Base-by-base conservation (phyloP, 768 basidiomycete species). In the Polyporus arcularius region DNA sequence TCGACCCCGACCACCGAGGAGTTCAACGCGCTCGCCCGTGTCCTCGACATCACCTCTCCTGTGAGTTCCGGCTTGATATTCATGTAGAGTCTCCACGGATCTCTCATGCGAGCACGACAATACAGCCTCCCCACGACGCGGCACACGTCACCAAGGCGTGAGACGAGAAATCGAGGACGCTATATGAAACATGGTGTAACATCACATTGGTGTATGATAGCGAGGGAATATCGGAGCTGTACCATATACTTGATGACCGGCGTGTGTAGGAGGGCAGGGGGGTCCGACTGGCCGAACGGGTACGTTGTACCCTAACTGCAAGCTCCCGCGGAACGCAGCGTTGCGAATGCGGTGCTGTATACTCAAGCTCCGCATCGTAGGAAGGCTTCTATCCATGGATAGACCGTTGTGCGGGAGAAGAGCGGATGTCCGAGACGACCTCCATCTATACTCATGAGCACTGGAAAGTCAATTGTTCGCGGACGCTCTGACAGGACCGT, bases 1-100 rank as follows among this genome's bases (percentile, higher is more conserved):
- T 31, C 54, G 9, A 59, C 53, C 26, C 66, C 71, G 12, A 70
- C 71, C 41, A 59, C 59, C 12, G 66, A 43, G n/a, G 71, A 72
- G 62, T 72, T 72, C 68, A 62, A 70, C 60, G 66, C 69, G 18
- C 68, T 72, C 53, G 71, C 71, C 32, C 57, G 40, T 6, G 68
- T 57, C 47, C 63, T 72, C 39, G 69, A 65, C 61, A 72, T 72
- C 59, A 72, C 62, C 46, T 49, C 63, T 11, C 39, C 63, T 9
- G 71, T 72, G 48, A 51, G 71, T 64, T 3, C 0, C 12, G 15
- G 8, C 40, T 2, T n/a, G 30, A 31, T 3, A 1, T 21, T 10
- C 35, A 41, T 18, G 10, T 15, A n/a, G 4, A 18, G 38, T 2
- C 7, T 51, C 35, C 4, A 39, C 4, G 5, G 16, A 12, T 39